Conservation (phyloP, 2,329 filamentous ascomycete genomes). For the Aspergillus spinulosporus region DNA sequence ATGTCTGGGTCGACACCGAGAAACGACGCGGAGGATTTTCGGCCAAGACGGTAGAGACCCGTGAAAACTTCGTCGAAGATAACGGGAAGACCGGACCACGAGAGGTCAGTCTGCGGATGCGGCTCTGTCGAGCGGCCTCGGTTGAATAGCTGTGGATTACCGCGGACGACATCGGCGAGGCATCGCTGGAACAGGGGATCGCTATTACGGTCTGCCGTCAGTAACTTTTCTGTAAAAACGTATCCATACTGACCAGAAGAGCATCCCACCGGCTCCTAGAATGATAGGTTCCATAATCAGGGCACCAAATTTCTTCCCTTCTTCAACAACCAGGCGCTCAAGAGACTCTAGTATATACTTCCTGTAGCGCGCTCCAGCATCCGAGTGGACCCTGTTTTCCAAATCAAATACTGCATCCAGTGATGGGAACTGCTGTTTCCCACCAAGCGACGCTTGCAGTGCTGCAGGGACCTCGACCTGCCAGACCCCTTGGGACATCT, state of each 20-base stretch:
- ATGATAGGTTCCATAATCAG: slow-evolving; percentile 79
- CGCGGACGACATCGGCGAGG: slow-evolving; percentile 67
- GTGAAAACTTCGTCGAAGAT: slow-evolving; percentile 89
- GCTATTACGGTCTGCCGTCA: slow-evolving; percentile 40
- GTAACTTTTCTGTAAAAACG: not conserved
- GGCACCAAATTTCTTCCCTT: slow-evolving; percentile 70
- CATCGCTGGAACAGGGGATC: slow-evolving; percentile 79
- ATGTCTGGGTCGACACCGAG: slow-evolving; percentile 70
- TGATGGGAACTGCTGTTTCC: slow-evolving; percentile 47
- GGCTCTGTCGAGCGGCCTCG: slow-evolving; percentile 11
- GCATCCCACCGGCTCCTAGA: slow-evolving; percentile 80
- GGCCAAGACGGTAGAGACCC: slow-evolving; percentile 77
- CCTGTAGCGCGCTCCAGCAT: slow-evolving; percentile 56
- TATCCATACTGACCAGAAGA: slow-evolving; percentile 62
- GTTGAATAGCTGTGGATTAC: slow-evolving; percentile 58
- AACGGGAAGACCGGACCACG: slow-evolving; percentile 74
- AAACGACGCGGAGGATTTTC: slow-evolving; percentile 69
- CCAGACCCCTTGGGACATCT: slow-evolving; percentile 68
- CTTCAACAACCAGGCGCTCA: slow-evolving; percentile 50
- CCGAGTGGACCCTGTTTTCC: slow-evolving; percentile 47
- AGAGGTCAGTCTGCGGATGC: slow-evolving; percentile 12
- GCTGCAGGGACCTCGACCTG: slow-evolving; percentile 57
- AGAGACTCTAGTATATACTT: slow-evolving; percentile 60
- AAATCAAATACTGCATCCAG: slow-evolving; percentile 64
- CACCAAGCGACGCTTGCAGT: slow-evolving; percentile 50